Conservation (phyloP, 441 rosid species). For the Euphorbia schlechtendalii region DNA sequence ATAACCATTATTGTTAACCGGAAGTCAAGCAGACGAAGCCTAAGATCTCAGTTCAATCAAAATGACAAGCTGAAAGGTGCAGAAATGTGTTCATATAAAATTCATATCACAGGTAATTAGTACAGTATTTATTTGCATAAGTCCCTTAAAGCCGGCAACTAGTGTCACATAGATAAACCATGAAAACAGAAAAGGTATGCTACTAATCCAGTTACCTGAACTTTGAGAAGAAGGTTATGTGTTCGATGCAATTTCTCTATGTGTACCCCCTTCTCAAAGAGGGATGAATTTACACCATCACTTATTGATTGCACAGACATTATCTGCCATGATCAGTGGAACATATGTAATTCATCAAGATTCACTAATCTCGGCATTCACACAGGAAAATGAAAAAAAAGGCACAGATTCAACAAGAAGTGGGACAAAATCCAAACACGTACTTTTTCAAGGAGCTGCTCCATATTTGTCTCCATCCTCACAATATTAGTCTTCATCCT, state of each 20-base stretch:
- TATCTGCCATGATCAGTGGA: conserved; percentile 46
- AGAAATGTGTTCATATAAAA: background rate
- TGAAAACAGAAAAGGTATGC: background rate
- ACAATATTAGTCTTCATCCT: conserved; percentile 97
- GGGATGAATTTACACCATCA: conserved; percentile 91
- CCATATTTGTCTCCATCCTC: conserved; percentile 97
- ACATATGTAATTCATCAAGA: conserved; percentile 3
- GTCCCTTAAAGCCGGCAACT: background rate
- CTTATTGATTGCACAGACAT: conserved; percentile 95
- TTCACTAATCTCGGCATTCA: background rate
- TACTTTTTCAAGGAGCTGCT: conserved; percentile 90
- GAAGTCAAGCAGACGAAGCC: background rate
- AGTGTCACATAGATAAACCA: conserved; percentile 8
- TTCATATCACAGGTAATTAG: background rate
- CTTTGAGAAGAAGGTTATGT: conserved; percentile 92
- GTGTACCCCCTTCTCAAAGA: conserved; percentile 90
- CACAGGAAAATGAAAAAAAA: no score
- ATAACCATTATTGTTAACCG: background rate
- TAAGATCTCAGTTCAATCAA: conserved; percentile 10
- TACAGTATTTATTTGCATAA: background rate
- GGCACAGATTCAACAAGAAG: background rate
- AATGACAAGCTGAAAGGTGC: no score
- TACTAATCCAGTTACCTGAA: conserved; percentile 56
- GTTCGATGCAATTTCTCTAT: conserved; percentile 95
- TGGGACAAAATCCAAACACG: conserved; percentile 12